These are phyloP conservation scores for Elaeis oleifera DNA, from an alignment of 202 grass and related monocot genomes.

Conservation along the genomic window DNA sequence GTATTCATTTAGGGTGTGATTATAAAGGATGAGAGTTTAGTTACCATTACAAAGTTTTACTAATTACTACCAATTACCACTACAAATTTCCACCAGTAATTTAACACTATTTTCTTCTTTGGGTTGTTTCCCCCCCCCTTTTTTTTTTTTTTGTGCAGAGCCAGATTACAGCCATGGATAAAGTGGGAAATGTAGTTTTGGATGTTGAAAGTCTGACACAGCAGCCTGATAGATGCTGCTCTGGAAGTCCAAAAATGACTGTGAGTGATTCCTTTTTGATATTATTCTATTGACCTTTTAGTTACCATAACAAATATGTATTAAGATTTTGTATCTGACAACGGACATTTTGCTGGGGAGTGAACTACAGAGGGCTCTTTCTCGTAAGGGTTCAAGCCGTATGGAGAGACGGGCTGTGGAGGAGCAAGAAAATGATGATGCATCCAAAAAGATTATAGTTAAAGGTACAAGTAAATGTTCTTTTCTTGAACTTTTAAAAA, in stretches of 20 bases:
- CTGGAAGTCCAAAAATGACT: background rate
- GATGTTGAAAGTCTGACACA: background rate
- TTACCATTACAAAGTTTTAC: background rate
- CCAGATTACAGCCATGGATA: background rate
- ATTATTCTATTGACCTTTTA: conserved; percentile 1
- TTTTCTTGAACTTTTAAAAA: background rate
- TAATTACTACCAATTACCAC: conserved; percentile 8
- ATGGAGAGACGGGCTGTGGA: conserved; percentile 1
- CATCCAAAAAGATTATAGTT: conserved; percentile 1
- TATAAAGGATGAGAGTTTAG: too few species aligned
- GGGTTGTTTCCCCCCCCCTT: background rate
- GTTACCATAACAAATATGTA: background rate
- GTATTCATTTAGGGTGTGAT: too few species aligned
- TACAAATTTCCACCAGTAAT: conserved; percentile 1
- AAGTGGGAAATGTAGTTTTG: background rate
- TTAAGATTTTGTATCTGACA: background rate
- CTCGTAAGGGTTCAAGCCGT: conserved; percentile 10
- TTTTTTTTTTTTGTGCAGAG: background rate
- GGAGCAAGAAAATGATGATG: background rate
- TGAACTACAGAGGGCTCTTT: conserved; percentile 8
- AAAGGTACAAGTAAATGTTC: background rate
- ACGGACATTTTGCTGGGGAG: too few species aligned
- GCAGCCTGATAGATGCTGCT: background rate
- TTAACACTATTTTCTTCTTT: conserved; percentile 12
- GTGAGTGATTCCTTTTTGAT: conserved; percentile 26